Base-by-base conservation (phyloP, 208 protist genomes). In the Herpetomonas tarakana region DNA sequence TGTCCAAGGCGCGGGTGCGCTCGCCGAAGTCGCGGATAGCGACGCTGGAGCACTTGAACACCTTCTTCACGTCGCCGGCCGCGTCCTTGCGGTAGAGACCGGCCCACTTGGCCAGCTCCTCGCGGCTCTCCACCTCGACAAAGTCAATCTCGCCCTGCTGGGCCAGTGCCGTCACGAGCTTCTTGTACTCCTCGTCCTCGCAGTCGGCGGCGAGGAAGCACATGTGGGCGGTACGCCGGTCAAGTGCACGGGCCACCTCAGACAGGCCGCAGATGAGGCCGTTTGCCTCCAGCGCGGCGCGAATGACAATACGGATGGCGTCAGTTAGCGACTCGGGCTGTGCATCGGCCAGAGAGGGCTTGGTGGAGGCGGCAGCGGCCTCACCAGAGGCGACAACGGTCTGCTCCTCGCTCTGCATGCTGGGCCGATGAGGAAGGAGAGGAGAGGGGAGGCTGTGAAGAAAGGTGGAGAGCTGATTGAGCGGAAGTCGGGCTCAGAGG, bases 111-210 rank as follows among this genome's bases (percentile, higher is more conserved):
- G 82, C 86, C 39, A 94, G 86, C 67, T 88, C 91, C 77, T 78
- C 76, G 52, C 83, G 78, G 67, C 87, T 79, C 63, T 86, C 81
- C 25, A 96, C 84, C 58, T 84, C 82, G 74, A 96, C 87, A 31
- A 96, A 69, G 61, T 94, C 83, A 65, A 94, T 88, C 52, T 85
- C 73, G 51, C 85, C 74, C 71, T 93, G 88, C 56, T 77, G 79
- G 56, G 81, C 71, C 25, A 96, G 86, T 31, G 84, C 86, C 4
- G 71, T 86, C 58, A 96, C 78, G 41, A 96, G 88, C 58, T 91
- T 93, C 83, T 94, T 96, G 86, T 94, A 96, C 56, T 81, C 83
- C 77, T 88, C 86, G 63, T 96, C 88, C 59, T 96, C 91, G 77
- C 88, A 94, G 76, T 94, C 88, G 25, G 93, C 88, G 35, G 91